phyloP scores from a whole-genome alignment of 2,329 filamentous ascomycete species.

The Fusarium compactum region DNA sequence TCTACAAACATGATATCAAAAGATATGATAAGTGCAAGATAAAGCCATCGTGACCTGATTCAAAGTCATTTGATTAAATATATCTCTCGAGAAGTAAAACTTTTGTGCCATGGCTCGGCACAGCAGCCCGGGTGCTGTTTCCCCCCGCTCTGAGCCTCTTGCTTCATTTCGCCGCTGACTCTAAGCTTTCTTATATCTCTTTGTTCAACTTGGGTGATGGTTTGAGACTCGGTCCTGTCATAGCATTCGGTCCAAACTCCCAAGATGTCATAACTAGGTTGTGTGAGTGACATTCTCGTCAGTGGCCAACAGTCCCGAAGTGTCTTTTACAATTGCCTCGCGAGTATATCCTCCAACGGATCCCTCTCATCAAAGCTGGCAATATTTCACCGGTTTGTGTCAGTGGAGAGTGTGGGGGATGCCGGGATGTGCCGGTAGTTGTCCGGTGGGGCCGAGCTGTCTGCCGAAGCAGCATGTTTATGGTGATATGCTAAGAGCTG shows the following conservation, averaged over 20 bases:
- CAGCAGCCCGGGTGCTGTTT: not conserved
- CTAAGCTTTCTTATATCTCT: not conserved
- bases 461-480: constrained; percentile 6
- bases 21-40: constrained; percentile 6
- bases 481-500: not conserved
- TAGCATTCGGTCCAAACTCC: not conserved
- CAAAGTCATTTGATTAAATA: not conserved
- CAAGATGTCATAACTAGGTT: not conserved
- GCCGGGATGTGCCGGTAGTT: constrained; percentile 25
- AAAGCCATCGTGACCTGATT: not conserved
- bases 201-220: not conserved
- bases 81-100: not conserved
- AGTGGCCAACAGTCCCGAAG: not conserved
- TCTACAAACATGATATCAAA: constrained; percentile 31
- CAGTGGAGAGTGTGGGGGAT: constrained; percentile 22
- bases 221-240: not conserved
- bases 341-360: not conserved
- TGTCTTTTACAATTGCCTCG: not conserved
- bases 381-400: constrained; percentile 2
- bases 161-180: not conserved
- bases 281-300: not conserved
- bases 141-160: not conserved
- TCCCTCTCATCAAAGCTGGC: not conserved
- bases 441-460: constrained; percentile 13
- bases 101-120: not conserved